A percentile compares a stretch with the other conserved stretches of the same genome.
Evolutionary conservation across 352 stramenopile species (phyloP).

Genomic region (Blastocystis sp.): DNA sequence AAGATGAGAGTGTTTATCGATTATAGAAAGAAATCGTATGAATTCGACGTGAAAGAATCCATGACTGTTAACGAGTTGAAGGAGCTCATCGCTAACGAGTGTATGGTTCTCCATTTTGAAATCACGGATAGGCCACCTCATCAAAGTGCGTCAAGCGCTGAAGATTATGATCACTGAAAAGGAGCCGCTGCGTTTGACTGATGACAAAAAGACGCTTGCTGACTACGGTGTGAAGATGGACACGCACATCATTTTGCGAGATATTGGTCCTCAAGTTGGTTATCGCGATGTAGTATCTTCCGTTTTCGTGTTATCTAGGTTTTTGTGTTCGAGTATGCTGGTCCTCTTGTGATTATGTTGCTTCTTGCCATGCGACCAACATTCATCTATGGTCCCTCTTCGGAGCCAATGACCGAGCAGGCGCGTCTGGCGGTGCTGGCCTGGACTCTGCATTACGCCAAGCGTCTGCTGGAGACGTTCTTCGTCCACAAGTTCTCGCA

Average conservation of each 20-base stretch:
- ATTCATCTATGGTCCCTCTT: constrained; percentile 72
- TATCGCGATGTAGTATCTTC: constrained; percentile 68
- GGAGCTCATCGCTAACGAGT: background rate
- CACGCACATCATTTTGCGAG: constrained; percentile 68
- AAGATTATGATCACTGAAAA: constrained; percentile 33
- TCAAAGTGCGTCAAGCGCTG: constrained; percentile 15
- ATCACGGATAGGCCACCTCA: background rate
- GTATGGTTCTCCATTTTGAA: background rate
- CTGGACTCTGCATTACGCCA: constrained; percentile 78
- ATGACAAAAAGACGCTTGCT: constrained; percentile 26
- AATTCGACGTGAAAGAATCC: constrained; percentile 52
- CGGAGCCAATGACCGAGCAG: constrained; percentile 67
- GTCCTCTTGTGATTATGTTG: constrained; percentile 76
- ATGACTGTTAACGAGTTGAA: constrained; percentile 20
- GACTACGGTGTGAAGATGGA: constrained; percentile 35
- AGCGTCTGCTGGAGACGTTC: constrained; percentile 78
- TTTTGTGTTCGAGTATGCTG: constrained; percentile 78
- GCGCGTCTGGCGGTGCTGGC: constrained; percentile 68
- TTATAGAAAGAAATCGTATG: constrained; percentile 20
- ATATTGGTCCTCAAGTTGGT: constrained; percentile 78
- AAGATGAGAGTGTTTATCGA: constrained; percentile 56
- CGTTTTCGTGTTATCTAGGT: constrained; percentile 66
- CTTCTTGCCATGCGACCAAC: constrained; percentile 72
- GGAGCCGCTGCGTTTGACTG: constrained; percentile 3
- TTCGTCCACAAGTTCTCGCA: constrained; percentile 81